Conservation (phyloP, 2,329 filamentous ascomycete species). For the Aspergillus eucalypticola region DNA sequence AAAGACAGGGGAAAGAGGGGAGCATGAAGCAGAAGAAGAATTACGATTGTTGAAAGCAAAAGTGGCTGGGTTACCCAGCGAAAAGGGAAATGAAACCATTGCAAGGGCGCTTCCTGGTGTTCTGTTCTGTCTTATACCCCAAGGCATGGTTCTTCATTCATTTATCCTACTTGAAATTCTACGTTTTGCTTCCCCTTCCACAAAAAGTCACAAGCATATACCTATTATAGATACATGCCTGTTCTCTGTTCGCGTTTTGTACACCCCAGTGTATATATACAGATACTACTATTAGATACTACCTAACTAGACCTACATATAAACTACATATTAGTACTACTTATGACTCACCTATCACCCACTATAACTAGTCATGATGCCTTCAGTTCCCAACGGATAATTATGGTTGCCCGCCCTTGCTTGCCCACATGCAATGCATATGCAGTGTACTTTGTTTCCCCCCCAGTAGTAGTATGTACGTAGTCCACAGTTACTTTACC, state of each 20-base stretch:
- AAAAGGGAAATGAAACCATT: neutral
- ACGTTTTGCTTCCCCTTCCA: conserved; percentile 9
- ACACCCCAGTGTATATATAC: conserved; percentile 18
- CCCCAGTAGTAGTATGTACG: neutral
- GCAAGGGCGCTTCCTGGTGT: conserved; percentile 2
- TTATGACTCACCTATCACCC: neutral
- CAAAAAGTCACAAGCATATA: conserved; percentile 14
- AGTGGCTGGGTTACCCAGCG: neutral
- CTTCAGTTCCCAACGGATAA: neutral
- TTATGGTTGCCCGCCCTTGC: conserved; percentile 2
- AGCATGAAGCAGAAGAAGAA: neutral
- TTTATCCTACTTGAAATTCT: conserved; percentile 6
- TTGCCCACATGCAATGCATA: conserved; percentile 2
- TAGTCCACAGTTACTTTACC: neutral
- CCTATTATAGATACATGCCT: conserved; percentile 11
- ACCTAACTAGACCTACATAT: neutral
- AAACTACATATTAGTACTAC: no score
- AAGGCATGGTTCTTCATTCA: conserved; percentile 7
- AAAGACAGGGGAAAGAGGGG: conserved; percentile 4
- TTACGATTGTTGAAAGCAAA: conserved; percentile 4
- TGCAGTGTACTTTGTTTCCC: conserved; percentile 1
- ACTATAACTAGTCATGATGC: no score
- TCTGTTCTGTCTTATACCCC: conserved; percentile 11
- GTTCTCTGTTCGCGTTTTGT: conserved; percentile 1
- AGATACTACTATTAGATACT: conserved; percentile 8